Conservation (phyloP, 75 land plant genomes). For the Pinus albicaulis region DNA sequence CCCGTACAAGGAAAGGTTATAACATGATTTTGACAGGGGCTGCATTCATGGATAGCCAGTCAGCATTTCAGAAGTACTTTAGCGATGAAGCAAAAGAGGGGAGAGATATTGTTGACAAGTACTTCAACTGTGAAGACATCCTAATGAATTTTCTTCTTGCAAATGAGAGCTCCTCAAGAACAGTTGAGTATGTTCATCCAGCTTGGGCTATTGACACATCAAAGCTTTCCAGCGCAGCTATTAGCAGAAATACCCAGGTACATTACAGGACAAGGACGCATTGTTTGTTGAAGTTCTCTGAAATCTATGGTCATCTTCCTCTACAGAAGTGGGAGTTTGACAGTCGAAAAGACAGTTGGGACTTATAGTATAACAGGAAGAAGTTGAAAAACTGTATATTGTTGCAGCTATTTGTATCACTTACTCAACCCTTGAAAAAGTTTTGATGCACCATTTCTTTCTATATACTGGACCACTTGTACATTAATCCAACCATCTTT, state of each 20-base stretch:
- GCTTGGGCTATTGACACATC: conserved; percentile 93
- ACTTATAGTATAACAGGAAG: conserved; percentile 39
- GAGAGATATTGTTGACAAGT: conserved; percentile 64
- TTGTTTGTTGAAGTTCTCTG: conserved; percentile 66
- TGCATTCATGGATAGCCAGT: conserved; percentile 71
- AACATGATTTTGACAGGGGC: conserved; percentile 97
- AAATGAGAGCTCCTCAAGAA: conserved; percentile 56
- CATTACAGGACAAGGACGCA: conserved; percentile 67
- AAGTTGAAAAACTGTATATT: conserved; percentile 4
- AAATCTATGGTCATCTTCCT: conserved; percentile 58
- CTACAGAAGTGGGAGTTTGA: conserved; percentile 61
- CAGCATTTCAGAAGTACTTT: conserved; percentile 84
- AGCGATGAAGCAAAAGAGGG: conserved; percentile 61
- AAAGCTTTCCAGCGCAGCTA: conserved; percentile 77
- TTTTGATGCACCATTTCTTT: conserved; percentile 3
- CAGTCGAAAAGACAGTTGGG: conserved; percentile 76
- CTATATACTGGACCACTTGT: background rate
- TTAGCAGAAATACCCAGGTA: conserved; percentile 70
- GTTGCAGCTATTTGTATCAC: background rate
- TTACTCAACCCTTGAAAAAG: background rate
- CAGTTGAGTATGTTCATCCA: conserved; percentile 88
- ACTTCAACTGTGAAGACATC: conserved; percentile 95
- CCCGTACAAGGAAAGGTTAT: conserved; percentile 61
- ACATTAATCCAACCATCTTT: conserved; percentile 1
- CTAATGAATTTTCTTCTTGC: conserved; percentile 79